Evolutionary conservation across 179 eudicot species (phyloP).

Genomic region (Silene vulgaris): DNA sequence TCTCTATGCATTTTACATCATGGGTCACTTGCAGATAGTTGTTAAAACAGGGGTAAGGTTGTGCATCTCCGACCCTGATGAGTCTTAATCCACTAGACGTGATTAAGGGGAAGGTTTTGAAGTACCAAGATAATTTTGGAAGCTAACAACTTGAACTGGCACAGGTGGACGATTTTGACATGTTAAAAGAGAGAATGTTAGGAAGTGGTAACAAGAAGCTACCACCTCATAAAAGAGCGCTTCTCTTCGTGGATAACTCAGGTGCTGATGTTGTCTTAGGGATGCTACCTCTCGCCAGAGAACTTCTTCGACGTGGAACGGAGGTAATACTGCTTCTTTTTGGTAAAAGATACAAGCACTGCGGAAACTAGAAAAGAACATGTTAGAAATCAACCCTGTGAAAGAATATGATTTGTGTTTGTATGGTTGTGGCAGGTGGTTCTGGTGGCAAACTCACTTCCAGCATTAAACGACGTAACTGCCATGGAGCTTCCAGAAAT

Average conservation of each 20-base stretch:
- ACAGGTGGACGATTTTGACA: conserved; percentile 94
- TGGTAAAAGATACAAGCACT: neutral
- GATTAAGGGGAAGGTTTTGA: too few species aligned
- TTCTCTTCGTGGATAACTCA: conserved; percentile 88
- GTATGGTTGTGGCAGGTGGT: conserved; percentile 59
- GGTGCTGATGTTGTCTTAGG: conserved; percentile 94
- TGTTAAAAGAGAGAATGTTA: conserved; percentile 70
- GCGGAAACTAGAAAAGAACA: neutral
- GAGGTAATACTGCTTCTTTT: conserved; percentile 44
- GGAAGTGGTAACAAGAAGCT: conserved; percentile 55
- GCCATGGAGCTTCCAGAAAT: conserved; percentile 97
- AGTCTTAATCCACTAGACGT: too few species aligned
- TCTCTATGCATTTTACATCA: too few species aligned
- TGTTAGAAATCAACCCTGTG: neutral
- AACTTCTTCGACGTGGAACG: conserved; percentile 90
- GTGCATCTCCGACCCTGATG: too few species aligned
- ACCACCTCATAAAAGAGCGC: conserved; percentile 67
- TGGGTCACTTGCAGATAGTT: too few species aligned
- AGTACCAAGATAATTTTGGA: too few species aligned
- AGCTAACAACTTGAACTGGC: conserved; percentile 15
- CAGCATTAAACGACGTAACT: conserved; percentile 90
- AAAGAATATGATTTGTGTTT: neutral
- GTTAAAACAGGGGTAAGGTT: too few species aligned
- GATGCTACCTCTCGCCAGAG: conserved; percentile 95
- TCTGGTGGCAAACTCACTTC: conserved; percentile 89